Base-by-base conservation (phyloP, 148 eudicot species). In the Silene latifolia region DNA sequence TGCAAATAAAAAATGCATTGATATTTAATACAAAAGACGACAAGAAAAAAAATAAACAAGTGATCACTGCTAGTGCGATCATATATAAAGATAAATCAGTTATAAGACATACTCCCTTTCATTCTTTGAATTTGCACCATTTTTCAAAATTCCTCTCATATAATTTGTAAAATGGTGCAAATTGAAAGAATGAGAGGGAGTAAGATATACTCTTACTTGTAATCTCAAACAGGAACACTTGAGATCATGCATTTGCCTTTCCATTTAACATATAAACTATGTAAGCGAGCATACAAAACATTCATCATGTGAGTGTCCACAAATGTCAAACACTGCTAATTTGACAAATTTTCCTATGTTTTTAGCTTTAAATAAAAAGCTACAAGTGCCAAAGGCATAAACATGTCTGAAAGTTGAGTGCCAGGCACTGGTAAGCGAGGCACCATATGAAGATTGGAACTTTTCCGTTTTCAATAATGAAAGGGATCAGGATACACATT, bases 1-100 rank as follows among this genome's bases (percentile, higher is more conserved):
- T 92, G 96, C 71, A 76, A 57, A 63, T 24, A 46, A 60, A 67
- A 42, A 15, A n/a, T 39, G 39, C 69, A 23, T 51, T 60, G 47
- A 27, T 48, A 65, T 18, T 27, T 48, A 61, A 19, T 48, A 64
- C 19, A 66, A 70, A 23, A 18, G 32, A 25, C 19, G 17, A 64
- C 42, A 64, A 42, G 72, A 14, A 39, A 13, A 14, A 15, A 8
- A 10, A 67, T 15, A 4, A 19, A 58, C 23, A 69, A 58, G 7
- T 58, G 6, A 32, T 1, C 71, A 51, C 6, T 7, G 19, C 18
- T 27, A 54, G 29, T 15, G 9, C 2, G 15, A 29, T 4, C 4
- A 7, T 2, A 64, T 27, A 47, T 10, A 10, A 42, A 47, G 29
- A n/a, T 46, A 21, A 23, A 66, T 8, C 51, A 62, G 66, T 20